Percentiles rank a stretch among this genome's conserved stretches.
Evolutionary conservation across 352 stramenopile species (phyloP).

Genomic region (Peronospora farinosa): DNA sequence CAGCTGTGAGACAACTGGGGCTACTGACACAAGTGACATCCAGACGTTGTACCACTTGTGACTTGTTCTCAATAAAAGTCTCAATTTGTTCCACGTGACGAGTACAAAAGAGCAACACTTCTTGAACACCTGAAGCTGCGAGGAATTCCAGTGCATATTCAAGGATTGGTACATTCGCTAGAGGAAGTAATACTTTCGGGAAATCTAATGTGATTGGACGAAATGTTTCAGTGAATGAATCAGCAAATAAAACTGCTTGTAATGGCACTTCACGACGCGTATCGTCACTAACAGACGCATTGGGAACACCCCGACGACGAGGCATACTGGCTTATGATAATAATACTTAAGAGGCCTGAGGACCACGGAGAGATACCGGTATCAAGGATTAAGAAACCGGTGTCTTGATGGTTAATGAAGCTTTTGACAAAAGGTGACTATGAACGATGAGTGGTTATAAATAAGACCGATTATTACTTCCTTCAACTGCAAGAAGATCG

Average conservation of each 20-base stretch:
- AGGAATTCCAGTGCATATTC: constrained; percentile 98
- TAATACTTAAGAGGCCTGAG: no score
- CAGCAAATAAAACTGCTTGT: constrained; percentile 95
- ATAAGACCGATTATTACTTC: no score
- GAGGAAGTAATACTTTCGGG: constrained; percentile 92
- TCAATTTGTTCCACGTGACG: constrained; percentile 85
- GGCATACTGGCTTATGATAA: constrained; percentile 8
- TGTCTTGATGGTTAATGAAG: not conserved
- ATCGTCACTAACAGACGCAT: constrained; percentile 42
- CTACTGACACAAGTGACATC: constrained; percentile 66
- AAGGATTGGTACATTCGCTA: constrained; percentile 95
- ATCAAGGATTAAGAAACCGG: not conserved
- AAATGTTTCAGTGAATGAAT: constrained; percentile 93
- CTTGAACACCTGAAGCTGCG: constrained; percentile 87
- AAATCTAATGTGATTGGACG: constrained; percentile 82
- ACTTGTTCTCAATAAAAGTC: constrained; percentile 61
- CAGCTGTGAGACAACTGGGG: constrained; percentile 83
- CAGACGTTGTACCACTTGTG: constrained; percentile 51
- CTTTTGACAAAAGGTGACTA: not conserved
- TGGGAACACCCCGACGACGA: constrained; percentile 8
- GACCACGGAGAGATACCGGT: constrained; percentile 4
- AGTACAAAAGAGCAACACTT: constrained; percentile 94
- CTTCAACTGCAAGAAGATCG: no score
- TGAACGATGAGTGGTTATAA: not conserved
- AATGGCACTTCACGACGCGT: constrained; percentile 89